Conservation (phyloP, 257 asterid genomes). For the Fraxinus anomala region DNA sequence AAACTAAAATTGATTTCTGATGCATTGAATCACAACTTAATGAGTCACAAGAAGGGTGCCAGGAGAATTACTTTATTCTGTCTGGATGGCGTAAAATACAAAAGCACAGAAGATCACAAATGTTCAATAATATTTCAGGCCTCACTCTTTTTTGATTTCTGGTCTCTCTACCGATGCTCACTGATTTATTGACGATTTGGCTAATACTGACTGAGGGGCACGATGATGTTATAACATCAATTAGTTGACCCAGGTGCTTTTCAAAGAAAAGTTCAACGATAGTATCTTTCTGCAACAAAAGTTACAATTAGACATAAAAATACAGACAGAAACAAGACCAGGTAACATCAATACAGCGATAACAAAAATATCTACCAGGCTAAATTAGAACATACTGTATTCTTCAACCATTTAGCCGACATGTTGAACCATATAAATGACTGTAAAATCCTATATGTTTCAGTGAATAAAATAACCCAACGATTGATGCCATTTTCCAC, state of each 20-base stretch:
- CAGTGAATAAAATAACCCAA: too few species aligned
- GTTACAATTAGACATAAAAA: conserved; percentile 7
- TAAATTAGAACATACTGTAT: too few species aligned
- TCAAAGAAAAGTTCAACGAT: conserved; percentile 85
- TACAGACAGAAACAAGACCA: background rate
- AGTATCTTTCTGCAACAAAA: conserved; percentile 76
- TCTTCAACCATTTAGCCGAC: too few species aligned
- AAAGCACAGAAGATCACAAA: conserved; percentile 93
- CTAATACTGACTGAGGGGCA: conserved; percentile 53
- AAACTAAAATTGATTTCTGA: conserved; percentile 13
- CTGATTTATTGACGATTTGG: conserved; percentile 39
- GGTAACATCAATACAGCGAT: too few species aligned
- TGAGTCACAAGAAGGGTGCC: conserved; percentile 8
- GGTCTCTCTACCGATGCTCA: conserved; percentile 46
- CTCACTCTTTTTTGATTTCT: conserved; percentile 52
- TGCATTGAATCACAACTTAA: conserved; percentile 13
- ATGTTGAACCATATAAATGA: too few species aligned
- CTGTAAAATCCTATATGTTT: too few species aligned
- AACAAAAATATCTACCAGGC: too few species aligned
- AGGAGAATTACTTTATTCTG: conserved; percentile 74
- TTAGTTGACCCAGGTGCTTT: conserved; percentile 75
- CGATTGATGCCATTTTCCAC: too few species aligned
- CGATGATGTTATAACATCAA: conserved; percentile 76
- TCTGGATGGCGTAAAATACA: conserved; percentile 91
- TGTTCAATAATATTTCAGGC: conserved; percentile 84